Percentiles rank a stretch among this genome's conserved stretches.
phyloP scores from a whole-genome alignment of 192 early-diverging fungal genomes.

The Martensiomyces pterosporus region DNA sequence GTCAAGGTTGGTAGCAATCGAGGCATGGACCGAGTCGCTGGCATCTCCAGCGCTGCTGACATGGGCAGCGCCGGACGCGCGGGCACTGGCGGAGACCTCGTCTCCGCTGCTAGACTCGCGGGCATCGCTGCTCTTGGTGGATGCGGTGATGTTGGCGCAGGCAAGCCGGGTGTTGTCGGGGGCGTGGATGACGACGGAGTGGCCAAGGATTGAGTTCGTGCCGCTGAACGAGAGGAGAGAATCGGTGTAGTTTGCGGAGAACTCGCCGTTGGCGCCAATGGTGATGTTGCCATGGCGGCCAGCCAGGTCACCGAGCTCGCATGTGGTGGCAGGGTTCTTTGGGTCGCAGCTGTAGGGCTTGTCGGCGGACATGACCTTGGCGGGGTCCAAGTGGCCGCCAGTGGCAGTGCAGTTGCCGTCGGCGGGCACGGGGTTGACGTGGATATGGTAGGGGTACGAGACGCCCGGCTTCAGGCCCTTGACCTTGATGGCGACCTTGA shows the following conservation, averaged over 20 bases:
- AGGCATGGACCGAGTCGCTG: background rate
- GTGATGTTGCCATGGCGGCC: constrained; percentile 54
- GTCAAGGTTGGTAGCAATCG: constrained; percentile 2
- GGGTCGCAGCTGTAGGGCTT: constrained; percentile 32
- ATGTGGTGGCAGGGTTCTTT: constrained; percentile 25
- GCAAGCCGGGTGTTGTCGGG: constrained; percentile 51
- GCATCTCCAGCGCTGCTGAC: background rate
- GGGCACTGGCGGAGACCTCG: background rate
- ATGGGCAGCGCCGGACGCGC: background rate
- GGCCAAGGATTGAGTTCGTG: constrained; percentile 47
- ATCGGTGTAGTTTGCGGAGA: constrained; percentile 24
- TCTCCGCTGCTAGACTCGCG: no score
- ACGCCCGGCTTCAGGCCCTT: constrained; percentile 25
- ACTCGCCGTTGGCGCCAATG: constrained; percentile 20
- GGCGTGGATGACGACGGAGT: constrained; percentile 57
- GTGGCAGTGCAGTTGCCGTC: constrained; percentile 51
- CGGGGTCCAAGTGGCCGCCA: constrained; percentile 46
- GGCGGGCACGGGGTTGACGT: constrained; percentile 23
- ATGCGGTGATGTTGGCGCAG: constrained; percentile 49
- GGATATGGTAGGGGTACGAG: constrained; percentile 49
- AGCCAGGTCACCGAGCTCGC: constrained; percentile 57
- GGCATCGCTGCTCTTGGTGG: no score
- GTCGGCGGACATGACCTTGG: constrained; percentile 11
- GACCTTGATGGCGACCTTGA: constrained; percentile 22
- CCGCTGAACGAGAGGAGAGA: constrained; percentile 44